Base-by-base conservation (phyloP, 164 flowering plant genomes). In the Amborella trichopoda region DNA sequence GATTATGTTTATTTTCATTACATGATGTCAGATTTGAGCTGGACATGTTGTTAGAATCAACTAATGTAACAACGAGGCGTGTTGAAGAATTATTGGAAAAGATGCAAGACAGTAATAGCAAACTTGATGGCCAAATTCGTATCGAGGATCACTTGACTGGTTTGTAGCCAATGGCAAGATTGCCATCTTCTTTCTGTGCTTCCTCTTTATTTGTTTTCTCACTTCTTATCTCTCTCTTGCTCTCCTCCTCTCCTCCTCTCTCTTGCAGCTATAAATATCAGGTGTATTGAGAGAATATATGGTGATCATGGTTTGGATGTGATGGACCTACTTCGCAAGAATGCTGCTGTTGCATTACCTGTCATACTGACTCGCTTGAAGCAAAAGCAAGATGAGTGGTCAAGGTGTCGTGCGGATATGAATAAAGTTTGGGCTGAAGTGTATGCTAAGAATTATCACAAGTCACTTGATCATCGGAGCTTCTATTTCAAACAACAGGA, bases 401-500 rank as follows among this genome's bases (percentile, higher is more conserved):
- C 78, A 21, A 77, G 72, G 61, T 84, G 95, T 46, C 95, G 95
- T 56, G 46, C 80, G 46, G 96, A 84, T 60, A 83, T 84, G 53
- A 91, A 80, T 57, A 84, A 91, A 66, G 88, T 84, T 18, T 91
- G 99, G 96, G 90, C 90, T 48, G 96, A 84, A 28, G 77, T 84
- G 40, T 84, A 82, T 66, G 50, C 90, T 6, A 82, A 84, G 66
- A 87, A 87, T 66, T 77, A 91, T 53, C 88, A 84, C 65, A 87
- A 87, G 52, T 87, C 99, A 8, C 90, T 87, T 50, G 99, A 91
- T 60, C 95, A 87, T 45, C 86, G 95, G 14, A 87, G 99, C 66
- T 87, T 91, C 71, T 87, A 91, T 61, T 91, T 91, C 62, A 91
- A 91, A 79, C 99, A 91, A 64, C 99, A 91, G 54, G 99, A 91